phyloP scores from a whole-genome alignment of 2,329 filamentous ascomycete species.

The Xylariaceae sp. region DNA sequence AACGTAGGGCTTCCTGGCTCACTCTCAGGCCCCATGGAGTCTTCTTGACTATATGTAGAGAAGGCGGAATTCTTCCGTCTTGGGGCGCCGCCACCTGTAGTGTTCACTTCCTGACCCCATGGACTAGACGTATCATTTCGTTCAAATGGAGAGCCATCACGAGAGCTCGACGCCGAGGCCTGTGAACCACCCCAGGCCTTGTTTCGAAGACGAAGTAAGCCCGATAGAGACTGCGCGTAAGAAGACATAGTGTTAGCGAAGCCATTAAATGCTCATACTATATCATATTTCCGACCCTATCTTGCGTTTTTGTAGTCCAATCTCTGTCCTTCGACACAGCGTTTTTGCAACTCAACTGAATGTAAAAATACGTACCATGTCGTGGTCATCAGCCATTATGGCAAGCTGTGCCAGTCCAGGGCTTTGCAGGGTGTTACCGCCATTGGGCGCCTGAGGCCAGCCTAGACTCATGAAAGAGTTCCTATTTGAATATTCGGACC shows the following conservation, averaged over 20 bases:
- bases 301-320: too few species aligned
- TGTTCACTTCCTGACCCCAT: conserved; percentile 30
- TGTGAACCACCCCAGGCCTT: conserved; percentile 80
- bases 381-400: conserved; percentile 60
- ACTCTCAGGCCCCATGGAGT: conserved; percentile 43
- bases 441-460: conserved; percentile 50
- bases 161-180: conserved; percentile 61
- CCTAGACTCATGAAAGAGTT: conserved; percentile 81
- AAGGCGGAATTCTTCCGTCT: conserved; percentile 48
- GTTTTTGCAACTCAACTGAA: too few species aligned
- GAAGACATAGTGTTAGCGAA: too few species aligned
- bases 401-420: conserved; percentile 77
- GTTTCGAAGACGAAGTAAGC: conserved; percentile 67
- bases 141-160: conserved; percentile 33
- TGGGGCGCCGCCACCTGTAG: conserved; percentile 27
- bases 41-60: conserved; percentile 45
- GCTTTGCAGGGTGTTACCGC: conserved; percentile 52
- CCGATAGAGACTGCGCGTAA: conserved; percentile 50
- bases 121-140: conserved; percentile 46
- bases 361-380: conserved; percentile 45
- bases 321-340: too few species aligned
- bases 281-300: too few species aligned
- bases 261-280: too few species aligned
- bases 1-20: conserved; percentile 49
- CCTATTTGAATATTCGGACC: conserved; percentile 91